phyloP scores from a whole-genome alignment of 805 yeast species.

The Hanseniaspora lachancei region DNA sequence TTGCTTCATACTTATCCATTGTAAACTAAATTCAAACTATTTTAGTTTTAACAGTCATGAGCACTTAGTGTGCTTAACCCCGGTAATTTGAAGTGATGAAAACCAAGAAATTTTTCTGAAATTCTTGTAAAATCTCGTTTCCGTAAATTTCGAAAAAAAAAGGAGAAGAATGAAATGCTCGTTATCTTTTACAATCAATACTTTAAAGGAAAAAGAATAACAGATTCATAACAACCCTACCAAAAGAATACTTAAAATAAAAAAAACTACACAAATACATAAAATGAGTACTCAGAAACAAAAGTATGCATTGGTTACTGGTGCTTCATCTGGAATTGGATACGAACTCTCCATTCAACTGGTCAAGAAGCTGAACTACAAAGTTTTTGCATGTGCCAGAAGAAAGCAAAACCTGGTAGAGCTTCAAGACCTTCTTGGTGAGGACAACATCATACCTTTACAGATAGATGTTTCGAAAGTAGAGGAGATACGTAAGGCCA shows the following conservation, averaged over 20 bases:
- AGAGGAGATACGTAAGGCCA: conserved; percentile 36
- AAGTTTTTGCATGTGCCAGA: conserved; percentile 65
- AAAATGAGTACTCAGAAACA: background rate
- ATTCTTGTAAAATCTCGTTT: too few relatives aligned
- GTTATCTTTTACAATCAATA: too few relatives aligned
- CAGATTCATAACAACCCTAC: too few relatives aligned
- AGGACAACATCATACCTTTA: conserved; percentile 30
- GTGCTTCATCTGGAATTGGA: conserved; percentile 52
- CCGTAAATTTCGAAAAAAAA: too few relatives aligned
- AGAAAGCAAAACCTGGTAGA: conserved; percentile 43
- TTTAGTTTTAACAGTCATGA: background rate
- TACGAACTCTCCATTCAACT: conserved; percentile 35
- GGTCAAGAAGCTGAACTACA: conserved; percentile 38
- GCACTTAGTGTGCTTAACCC: too few relatives aligned
- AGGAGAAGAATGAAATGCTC: too few relatives aligned
- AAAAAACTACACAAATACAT: too few relatives aligned
- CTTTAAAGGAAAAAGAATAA: too few relatives aligned
- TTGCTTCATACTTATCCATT: background rate
- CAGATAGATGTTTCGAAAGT: conserved; percentile 45
- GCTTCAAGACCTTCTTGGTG: conserved; percentile 24
- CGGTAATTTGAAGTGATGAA: too few relatives aligned
- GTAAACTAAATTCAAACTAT: background rate
- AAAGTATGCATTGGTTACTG: conserved; percentile 43
- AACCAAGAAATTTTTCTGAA: too few relatives aligned
- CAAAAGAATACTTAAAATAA: too few relatives aligned